These are phyloP conservation scores for Sporisorium graminicola DNA, from an alignment of 1,284 basidiomycete species.

Conservation along the genomic window DNA sequence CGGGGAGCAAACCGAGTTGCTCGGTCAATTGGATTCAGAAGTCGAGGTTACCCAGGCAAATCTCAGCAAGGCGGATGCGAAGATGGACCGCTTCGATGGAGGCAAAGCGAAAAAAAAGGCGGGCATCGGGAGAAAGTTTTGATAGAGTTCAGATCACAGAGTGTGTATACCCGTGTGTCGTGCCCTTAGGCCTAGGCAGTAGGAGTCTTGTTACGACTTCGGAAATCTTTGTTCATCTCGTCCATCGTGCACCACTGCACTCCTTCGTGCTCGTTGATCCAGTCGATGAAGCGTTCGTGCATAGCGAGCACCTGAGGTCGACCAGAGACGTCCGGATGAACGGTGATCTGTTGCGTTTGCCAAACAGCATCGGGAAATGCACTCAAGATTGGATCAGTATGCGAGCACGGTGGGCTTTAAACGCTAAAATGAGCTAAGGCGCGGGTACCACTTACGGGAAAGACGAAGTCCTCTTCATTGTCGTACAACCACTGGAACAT, in stretches of 20 bases:
- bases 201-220: conserved; percentile 24
- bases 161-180: conserved; percentile 19
- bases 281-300: conserved; percentile 84
- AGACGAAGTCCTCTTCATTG: conserved; percentile 78
- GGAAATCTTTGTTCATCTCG: conserved; percentile 70
- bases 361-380: too few species aligned
- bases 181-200: background rate
- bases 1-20: conserved; percentile 83
- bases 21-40: conserved; percentile 82
- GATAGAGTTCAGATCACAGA: background rate
- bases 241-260: conserved; percentile 82
- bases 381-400: too few species aligned
- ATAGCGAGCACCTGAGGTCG: conserved; percentile 78
- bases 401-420: too few species aligned
- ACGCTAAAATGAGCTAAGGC: too few species aligned
- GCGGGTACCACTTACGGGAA: conserved; percentile 74
- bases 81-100: conserved; percentile 74
- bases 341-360: conserved; percentile 75
- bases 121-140: conserved; percentile 40
- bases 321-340: conserved; percentile 84
- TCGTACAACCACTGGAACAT: conserved; percentile 80
- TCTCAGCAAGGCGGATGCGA: conserved; percentile 81
- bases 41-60: conserved; percentile 82
- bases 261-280: conserved; percentile 80
- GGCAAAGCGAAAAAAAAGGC: conserved; percentile 34